A percentile compares a stretch with the other conserved stretches of the same genome.
phyloP scores from a whole-genome alignment of 306 rosid genomes.

The Citrullus mucosospermus region DNA sequence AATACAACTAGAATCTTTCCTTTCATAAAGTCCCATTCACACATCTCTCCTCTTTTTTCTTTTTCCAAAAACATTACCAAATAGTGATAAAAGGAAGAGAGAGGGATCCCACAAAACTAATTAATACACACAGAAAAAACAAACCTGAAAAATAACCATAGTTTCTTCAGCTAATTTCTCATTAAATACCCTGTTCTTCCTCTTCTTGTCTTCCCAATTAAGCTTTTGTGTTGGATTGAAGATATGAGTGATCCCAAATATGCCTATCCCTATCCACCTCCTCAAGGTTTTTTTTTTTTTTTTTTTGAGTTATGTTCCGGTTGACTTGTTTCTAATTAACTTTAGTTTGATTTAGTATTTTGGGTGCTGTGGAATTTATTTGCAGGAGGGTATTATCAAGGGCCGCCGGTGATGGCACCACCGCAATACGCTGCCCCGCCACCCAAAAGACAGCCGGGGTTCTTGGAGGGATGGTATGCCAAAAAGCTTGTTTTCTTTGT shows the following conservation, averaged over 20 bases:
- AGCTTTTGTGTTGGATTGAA: not conserved
- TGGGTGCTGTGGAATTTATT: not conserved
- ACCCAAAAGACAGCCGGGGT: constrained; percentile 36
- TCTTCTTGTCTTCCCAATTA: not conserved
- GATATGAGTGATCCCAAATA: constrained; percentile 52
- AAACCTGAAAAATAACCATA: not conserved
- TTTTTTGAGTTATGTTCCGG: not conserved
- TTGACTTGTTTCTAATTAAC: not conserved
- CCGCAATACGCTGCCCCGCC: constrained; percentile 47
- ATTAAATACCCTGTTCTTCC: not conserved
- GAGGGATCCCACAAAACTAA: not conserved
- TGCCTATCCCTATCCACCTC: constrained; percentile 41
- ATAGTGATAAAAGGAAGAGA: not conserved
- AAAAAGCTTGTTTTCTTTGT: not conserved
- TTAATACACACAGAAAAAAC: not conserved
- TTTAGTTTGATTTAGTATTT: not conserved
- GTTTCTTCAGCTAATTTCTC: not conserved
- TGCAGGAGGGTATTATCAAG: constrained; percentile 23
- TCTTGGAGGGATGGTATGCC: constrained; percentile 73
- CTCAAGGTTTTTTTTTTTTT: too few relatives aligned
- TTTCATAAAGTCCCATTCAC: not conserved
- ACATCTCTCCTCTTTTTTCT: not conserved
- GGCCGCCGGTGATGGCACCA: constrained; percentile 58
- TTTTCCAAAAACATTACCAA: not conserved
- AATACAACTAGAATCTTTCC: constrained; percentile 1